A percentile compares a stretch with the other conserved stretches of the same genome.
Conservation (phyloP, 1,284 basidiomycete species). For the Cerrena zonata region DNA sequence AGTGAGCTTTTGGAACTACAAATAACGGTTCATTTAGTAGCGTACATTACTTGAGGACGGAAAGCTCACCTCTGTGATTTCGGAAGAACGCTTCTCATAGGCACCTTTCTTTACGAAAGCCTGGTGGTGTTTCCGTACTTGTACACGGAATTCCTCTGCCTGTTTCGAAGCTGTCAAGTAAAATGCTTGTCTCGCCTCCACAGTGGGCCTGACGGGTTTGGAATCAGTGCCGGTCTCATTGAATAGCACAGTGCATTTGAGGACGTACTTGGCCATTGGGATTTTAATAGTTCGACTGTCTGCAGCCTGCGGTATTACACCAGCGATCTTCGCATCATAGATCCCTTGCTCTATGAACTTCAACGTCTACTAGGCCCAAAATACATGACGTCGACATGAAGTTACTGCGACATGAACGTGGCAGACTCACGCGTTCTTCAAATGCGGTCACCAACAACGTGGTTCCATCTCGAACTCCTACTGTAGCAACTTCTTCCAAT, state of each 20-base stretch:
- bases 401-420: not conserved
- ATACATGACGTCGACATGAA: slow-evolving; percentile 10
- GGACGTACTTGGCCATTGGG: slow-evolving; percentile 66
- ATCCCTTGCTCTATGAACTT: slow-evolving; percentile 69
- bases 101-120: slow-evolving; percentile 62
- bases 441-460: slow-evolving; percentile 67
- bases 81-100: slow-evolving; percentile 60
- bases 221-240: not conserved
- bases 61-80: slow-evolving; percentile 51
- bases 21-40: not conserved
- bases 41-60: not conserved
- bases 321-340: slow-evolving; percentile 65
- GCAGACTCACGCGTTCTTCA: slow-evolving; percentile 57
- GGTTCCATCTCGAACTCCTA: slow-evolving; percentile 72
- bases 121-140: slow-evolving; percentile 64
- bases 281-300: slow-evolving; percentile 69
- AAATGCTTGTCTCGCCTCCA: slow-evolving; percentile 58
- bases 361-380: slow-evolving; percentile 49
- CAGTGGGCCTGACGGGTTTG: slow-evolving; percentile 55
- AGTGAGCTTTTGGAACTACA: slow-evolving; percentile 65
- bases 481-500: slow-evolving; percentile 67
- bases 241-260: not conserved
- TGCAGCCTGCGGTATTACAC: slow-evolving; percentile 61
- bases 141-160: slow-evolving; percentile 69
- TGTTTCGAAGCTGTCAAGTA: slow-evolving; percentile 50